Percentiles rank a stretch among this genome's conserved stretches.
These are phyloP conservation scores for Cyclospora cayetanensis DNA, from an alignment of 169 alveolate genomes.

Conservation along the genomic window DNA sequence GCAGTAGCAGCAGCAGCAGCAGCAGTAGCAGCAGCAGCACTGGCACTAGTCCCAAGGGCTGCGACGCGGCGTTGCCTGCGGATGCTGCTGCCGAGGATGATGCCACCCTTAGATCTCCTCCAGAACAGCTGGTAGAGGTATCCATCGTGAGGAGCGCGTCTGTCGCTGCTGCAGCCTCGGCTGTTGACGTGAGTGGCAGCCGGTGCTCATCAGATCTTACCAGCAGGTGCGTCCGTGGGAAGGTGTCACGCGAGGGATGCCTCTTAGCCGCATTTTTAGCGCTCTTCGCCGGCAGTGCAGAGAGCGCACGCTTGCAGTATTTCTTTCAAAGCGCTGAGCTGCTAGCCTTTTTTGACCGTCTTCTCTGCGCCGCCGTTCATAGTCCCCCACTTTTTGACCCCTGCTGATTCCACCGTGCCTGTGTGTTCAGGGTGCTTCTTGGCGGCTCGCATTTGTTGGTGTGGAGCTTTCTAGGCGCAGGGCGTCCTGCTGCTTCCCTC, in stretches of 20 bases:
- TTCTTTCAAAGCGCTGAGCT: no score
- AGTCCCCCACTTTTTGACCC: no score
- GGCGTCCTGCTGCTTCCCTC: constrained; percentile 5
- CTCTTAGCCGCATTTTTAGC: no score
- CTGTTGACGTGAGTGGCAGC: constrained; percentile 67
- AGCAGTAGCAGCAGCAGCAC: no score
- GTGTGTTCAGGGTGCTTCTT: constrained; percentile 43
- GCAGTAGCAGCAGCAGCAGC: no score
- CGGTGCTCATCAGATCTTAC: constrained; percentile 42
- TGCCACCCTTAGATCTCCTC: background rate
- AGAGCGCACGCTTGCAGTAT: no score
- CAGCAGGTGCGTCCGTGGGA: constrained; percentile 1
- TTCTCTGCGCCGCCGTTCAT: no score
- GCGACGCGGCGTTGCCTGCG: background rate
- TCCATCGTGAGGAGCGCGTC: constrained; percentile 65
- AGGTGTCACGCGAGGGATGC: no score
- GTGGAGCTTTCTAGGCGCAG: constrained; percentile 33
- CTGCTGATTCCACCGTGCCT: no score
- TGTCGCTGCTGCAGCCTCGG: constrained; percentile 31
- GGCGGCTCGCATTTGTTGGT: constrained; percentile 55
- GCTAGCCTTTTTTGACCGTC: no score
- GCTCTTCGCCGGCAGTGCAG: no score
- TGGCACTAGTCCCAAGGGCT: no score
- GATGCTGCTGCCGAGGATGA: background rate
- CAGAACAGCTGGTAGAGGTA: constrained; percentile 37